These are phyloP conservation scores for Ophiostoma sp. DNA, from an alignment of 2,329 filamentous ascomycete genomes.

Conservation along the genomic window DNA sequence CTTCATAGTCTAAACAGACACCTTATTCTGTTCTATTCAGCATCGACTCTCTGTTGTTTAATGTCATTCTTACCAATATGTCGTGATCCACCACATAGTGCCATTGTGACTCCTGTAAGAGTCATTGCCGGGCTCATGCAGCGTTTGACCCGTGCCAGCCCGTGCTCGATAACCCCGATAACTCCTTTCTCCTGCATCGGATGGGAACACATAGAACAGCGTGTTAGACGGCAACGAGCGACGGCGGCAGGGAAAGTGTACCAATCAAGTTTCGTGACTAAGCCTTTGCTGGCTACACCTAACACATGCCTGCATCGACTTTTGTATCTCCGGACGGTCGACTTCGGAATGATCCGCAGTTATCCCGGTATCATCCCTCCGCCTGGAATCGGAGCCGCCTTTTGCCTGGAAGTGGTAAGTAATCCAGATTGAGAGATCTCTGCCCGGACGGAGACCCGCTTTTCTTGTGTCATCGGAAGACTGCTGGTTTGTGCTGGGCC, in stretches of 20 bases:
- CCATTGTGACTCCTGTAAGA: neutral
- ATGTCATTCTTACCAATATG: too few relatives aligned
- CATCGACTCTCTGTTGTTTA: too few relatives aligned
- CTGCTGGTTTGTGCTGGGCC: neutral
- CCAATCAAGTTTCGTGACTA: too few relatives aligned
- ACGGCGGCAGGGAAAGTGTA: too few relatives aligned
- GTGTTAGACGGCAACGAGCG: too few relatives aligned
- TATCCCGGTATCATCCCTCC: conserved; percentile 5
- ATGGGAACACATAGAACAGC: neutral
- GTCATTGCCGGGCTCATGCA: neutral
- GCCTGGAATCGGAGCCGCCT: conserved; percentile 1
- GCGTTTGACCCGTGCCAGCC: neutral
- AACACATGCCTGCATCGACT: neutral
- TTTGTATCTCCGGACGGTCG: neutral
- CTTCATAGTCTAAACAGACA: too few relatives aligned
- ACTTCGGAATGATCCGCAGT: conserved; percentile 1
- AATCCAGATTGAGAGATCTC: neutral
- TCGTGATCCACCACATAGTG: neutral
- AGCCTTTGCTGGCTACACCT: neutral
- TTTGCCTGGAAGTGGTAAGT: conserved; percentile 8
- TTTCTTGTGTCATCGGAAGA: conserved; percentile 7
- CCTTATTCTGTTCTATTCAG: too few relatives aligned
- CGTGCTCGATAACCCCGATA: neutral
- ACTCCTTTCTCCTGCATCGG: neutral
- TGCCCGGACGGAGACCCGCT: neutral